These are phyloP conservation scores for Fusarium anthophilum DNA, from an alignment of 2,329 filamentous ascomycete genomes.

Conservation along the genomic window DNA sequence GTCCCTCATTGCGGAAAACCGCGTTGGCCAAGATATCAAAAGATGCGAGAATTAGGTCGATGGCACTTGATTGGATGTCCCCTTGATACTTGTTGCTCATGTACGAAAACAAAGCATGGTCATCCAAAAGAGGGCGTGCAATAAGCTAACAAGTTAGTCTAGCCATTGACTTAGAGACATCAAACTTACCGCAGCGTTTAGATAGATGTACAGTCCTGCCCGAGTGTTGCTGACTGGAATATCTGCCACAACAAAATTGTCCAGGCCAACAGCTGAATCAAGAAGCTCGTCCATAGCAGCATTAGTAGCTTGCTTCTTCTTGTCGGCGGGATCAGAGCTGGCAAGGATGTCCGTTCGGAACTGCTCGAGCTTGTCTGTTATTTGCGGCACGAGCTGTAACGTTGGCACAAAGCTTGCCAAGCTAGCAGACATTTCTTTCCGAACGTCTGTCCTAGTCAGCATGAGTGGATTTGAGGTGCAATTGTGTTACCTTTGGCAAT, in stretches of 20 bases:
- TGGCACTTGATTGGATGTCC: slow-evolving; percentile 78
- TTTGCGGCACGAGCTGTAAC: slow-evolving; percentile 64
- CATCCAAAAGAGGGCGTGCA: slow-evolving; percentile 84
- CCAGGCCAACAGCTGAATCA: slow-evolving; percentile 64
- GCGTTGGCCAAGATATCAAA: slow-evolving; percentile 92
- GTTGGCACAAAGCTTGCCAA: slow-evolving; percentile 66
- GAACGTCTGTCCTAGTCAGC: slow-evolving; percentile 50
- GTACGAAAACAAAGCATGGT: slow-evolving; percentile 79
- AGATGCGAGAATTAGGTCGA: slow-evolving; percentile 85
- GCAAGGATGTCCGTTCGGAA: slow-evolving; percentile 67
- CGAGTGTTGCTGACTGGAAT: slow-evolving; percentile 78
- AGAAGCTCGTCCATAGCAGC: slow-evolving; percentile 65
- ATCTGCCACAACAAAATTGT: slow-evolving; percentile 67
- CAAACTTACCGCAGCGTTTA: slow-evolving; percentile 77
- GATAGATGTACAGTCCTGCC: slow-evolving; percentile 84
- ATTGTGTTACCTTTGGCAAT: slow-evolving; percentile 59
- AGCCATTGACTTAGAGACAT: rapidly evolving
- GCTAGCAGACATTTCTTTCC: slow-evolving; percentile 60
- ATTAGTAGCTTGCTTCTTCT: slow-evolving; percentile 60
- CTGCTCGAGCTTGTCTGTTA: slow-evolving; percentile 63
- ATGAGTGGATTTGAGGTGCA: neutral
- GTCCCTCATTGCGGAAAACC: slow-evolving; percentile 72
- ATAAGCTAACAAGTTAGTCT: slow-evolving; percentile 66
- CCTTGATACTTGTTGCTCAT: slow-evolving; percentile 86
- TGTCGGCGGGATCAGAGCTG: slow-evolving; percentile 63